Percentiles rank a stretch among this genome's conserved stretches.
These are phyloP conservation scores for Malus hybrid DNA, from an alignment of 331 rosid species.

Conservation along the genomic window DNA sequence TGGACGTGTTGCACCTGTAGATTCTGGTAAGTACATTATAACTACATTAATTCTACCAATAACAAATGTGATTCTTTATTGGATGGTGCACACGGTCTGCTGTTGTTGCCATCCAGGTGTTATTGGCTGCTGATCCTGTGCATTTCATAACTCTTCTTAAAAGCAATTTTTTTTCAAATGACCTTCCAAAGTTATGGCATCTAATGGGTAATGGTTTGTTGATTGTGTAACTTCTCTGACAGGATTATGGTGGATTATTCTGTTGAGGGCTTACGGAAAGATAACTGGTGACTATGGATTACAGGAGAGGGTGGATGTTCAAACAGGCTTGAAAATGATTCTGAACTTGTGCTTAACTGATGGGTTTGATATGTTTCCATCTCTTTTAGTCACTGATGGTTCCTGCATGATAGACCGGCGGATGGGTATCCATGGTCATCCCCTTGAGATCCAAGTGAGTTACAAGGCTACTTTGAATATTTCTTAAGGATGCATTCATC, in stretches of 20 bases:
- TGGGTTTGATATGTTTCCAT: slow-evolving; percentile 97
- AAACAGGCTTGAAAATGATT: slow-evolving; percentile 88
- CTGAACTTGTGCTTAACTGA: slow-evolving; percentile 81
- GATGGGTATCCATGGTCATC: slow-evolving; percentile 99
- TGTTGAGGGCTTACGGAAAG: slow-evolving; percentile 86
- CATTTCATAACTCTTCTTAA: background rate
- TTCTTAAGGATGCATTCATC: background rate
- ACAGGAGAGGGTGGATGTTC: slow-evolving; percentile 90
- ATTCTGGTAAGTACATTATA: slow-evolving; percentile 55
- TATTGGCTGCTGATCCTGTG: background rate
- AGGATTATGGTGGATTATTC: slow-evolving; percentile 99
- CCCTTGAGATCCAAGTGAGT: slow-evolving; percentile 96
- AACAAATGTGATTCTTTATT: too few relatives aligned
- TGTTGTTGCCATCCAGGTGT: background rate
- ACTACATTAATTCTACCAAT: background rate
- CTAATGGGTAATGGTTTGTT: slow-evolving; percentile 1
- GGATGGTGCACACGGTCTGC: background rate
- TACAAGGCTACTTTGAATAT: background rate
- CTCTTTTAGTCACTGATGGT: slow-evolving; percentile 93
- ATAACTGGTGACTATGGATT: slow-evolving; percentile 72
- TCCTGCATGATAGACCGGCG: slow-evolving; percentile 99
- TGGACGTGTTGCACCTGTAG: slow-evolving; percentile 98
- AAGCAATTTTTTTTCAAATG: background rate
- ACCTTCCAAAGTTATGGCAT: background rate
- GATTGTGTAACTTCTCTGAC: slow-evolving; percentile 8